Evolutionary conservation across 73 alveolate genomes (phyloP), one percentile per base, ranked within the genome.

Genomic region (Paramecium octaurelia): DNA sequence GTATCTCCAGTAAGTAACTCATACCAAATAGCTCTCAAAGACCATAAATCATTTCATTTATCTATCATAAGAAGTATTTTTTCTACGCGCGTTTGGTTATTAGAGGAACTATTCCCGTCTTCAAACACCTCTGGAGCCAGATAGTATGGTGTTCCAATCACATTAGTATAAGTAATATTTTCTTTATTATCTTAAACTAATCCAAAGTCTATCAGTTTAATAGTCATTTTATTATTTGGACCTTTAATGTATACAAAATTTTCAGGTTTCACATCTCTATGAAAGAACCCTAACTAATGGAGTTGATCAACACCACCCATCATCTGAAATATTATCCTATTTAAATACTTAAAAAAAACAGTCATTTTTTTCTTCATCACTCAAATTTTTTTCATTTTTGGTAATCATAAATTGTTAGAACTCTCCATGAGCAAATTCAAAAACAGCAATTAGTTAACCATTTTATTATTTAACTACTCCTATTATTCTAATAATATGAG

Each of bases 211-310:
- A 54, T 54, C 88, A 84, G 34, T 58, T 91, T 75, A 40, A 91
- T 77, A 18, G 23, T 54, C 21, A 16, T 54, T 18, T 54, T 2
- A 12, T 64, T 64, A 24, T 14, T 64, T 8, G 84, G 35, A 23
- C 31, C 12, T 0, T 64, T 12, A 18, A 54, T 18, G 9, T 18
- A 64, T 84, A 92, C 58, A 48, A 92, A 83, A 60, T 92, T 92
- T 35, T 83, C 93, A 1, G 95, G 95, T 42, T 92, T 92, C 50
- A 92, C 44, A 36, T 92, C 95, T 31, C 95, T 64, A 46, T 92
- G 95, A 27, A 75, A 48, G n/a, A 90, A 77, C 3, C 48, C 48
- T 23, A 68, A 24, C 0, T 24, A 8, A 68, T 68, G 85, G 12
- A 68, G 48, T 35, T 29, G 27, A 1, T 23, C n/a, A 68, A 68